Conservation (phyloP, 148 eudicot genomes). For the Rhododendron mucronatum region DNA sequence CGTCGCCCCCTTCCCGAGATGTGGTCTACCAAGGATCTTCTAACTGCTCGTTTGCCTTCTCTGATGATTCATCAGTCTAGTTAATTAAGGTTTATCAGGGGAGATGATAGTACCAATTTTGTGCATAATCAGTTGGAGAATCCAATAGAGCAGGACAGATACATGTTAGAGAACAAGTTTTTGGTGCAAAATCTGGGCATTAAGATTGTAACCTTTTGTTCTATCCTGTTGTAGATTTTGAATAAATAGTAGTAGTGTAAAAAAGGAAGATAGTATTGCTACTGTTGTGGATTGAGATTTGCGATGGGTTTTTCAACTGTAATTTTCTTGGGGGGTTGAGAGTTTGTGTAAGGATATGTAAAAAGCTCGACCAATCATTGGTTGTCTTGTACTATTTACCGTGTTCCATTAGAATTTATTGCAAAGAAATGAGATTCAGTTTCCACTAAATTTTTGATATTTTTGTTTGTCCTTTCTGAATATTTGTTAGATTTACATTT, state of each 20-base stretch:
- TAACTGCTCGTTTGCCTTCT: constrained; percentile 84
- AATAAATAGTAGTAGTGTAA: background rate
- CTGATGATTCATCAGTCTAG: constrained; percentile 56
- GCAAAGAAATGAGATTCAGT: constrained; percentile 31
- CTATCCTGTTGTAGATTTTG: constrained; percentile 1
- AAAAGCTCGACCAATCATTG: constrained; percentile 47
- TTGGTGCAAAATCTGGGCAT: background rate
- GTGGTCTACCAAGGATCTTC: constrained; percentile 64
- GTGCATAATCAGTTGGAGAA: constrained; percentile 2
- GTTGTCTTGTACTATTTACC: constrained; percentile 29
- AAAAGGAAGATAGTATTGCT: background rate
- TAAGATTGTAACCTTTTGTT: background rate
- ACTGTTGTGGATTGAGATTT: background rate
- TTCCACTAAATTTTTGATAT: background rate
- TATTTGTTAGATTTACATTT: background rate
- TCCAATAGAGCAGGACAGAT: constrained; percentile 2
- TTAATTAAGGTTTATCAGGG: background rate
- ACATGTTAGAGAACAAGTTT: background rate
- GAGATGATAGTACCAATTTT: background rate
- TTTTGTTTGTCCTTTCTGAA: background rate
- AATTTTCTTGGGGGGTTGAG: background rate
- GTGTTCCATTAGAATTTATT: constrained; percentile 25
- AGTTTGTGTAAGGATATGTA: constrained; percentile 5
- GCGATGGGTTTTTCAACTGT: background rate
- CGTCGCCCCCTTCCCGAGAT: constrained; percentile 43